A percentile compares a stretch with the other conserved stretches of the same genome.
Conservation (phyloP, 371 early-diverging fungal species). For the Catenaria anguillulae region DNA sequence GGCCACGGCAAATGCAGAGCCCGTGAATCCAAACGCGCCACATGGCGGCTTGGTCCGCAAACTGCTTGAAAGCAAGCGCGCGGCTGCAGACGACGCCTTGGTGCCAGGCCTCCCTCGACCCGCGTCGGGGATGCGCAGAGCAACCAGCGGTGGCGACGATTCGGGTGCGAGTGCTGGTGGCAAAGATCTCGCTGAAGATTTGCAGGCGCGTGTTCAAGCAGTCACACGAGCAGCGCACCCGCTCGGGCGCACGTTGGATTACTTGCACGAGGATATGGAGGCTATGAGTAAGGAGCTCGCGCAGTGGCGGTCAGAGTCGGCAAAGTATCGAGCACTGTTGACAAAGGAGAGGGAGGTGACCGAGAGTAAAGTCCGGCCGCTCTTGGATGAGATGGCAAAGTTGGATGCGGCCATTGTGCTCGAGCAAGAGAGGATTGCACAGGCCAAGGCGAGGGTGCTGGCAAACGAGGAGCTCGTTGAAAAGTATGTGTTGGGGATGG, state of each 20-base stretch:
- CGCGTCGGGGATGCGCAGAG: no score
- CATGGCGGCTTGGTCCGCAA: conserved; percentile 30
- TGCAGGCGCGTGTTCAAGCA: conserved; percentile 25
- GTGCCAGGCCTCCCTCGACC: neutral
- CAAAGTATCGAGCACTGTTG: conserved; percentile 15
- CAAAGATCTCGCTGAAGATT: conserved; percentile 16
- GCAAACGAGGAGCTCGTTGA: neutral
- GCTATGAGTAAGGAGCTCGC: conserved; percentile 34
- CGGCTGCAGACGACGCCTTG: neutral
- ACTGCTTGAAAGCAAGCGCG: conserved; percentile 24
- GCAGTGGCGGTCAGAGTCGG: conserved; percentile 22
- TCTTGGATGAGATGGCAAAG: neutral
- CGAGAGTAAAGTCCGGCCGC: neutral
- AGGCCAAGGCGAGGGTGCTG: neutral
- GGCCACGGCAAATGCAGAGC: no score
- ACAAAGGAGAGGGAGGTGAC: conserved; percentile 14
- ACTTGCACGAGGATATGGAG: conserved; percentile 37
- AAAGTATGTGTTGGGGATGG: neutral
- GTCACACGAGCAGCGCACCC: conserved; percentile 28
- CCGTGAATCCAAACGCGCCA: no score
- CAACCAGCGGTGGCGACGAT: no score
- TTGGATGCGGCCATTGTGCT: neutral
- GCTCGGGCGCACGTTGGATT: conserved; percentile 33
- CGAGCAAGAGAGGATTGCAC: neutral
- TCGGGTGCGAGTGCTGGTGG: neutral